These are phyloP conservation scores for Xylariomycetidae sp. DNA, from an alignment of 2,329 filamentous ascomycete genomes.

Conservation along the genomic window DNA sequence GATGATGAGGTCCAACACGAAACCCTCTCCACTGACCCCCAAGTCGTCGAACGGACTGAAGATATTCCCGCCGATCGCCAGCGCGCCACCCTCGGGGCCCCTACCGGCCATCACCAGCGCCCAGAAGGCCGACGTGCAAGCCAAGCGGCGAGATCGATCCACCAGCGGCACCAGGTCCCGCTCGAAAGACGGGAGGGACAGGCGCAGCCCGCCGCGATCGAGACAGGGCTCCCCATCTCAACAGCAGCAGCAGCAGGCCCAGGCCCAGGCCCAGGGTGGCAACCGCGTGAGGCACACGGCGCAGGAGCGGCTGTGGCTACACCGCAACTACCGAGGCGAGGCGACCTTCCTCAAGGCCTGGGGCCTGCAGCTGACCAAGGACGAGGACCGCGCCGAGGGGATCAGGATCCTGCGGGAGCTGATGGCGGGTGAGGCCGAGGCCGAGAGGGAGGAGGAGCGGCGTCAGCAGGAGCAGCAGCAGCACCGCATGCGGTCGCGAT, in stretches of 20 bases:
- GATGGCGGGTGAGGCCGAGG: conserved; percentile 17
- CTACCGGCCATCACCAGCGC: conserved; percentile 14
- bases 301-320: conserved; percentile 22
- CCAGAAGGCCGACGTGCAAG: conserved; percentile 5
- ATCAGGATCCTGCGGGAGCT: conserved; percentile 19
- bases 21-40: background rate
- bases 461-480: conserved; percentile 7
- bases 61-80: conserved; percentile 11
- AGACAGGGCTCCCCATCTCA: background rate
- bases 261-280: conserved; percentile 1
- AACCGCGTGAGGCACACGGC: conserved; percentile 12
- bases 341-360: conserved; percentile 22
- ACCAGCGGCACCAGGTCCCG: conserved; percentile 5
- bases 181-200: conserved; percentile 4
- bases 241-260: conserved; percentile 4
- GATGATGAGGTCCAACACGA: conserved; percentile 4
- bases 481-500: background rate
- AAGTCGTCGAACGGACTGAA: conserved; percentile 1
- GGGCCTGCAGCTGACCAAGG: conserved; percentile 19
- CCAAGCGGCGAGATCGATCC: conserved; percentile 7
- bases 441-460: conserved; percentile 9
- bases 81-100: conserved; percentile 15
- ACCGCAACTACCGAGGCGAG: conserved; percentile 24
- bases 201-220: conserved; percentile 7
- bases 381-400: conserved; percentile 22